phyloP scores from a whole-genome alignment of 2,329 filamentous ascomycete genomes.

The Pseudocercospora fijiensis region DNA sequence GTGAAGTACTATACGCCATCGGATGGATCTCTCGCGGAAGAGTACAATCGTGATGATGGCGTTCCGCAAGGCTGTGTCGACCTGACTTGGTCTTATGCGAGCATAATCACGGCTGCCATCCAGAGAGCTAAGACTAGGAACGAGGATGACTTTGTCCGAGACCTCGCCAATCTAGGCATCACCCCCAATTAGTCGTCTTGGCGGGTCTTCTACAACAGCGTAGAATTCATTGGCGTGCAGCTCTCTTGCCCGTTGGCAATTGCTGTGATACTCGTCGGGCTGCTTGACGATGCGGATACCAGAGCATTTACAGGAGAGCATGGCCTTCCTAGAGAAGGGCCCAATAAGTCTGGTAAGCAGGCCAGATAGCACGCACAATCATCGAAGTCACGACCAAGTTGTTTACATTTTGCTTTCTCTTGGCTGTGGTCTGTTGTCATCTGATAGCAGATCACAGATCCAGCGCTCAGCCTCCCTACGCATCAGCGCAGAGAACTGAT shows the following conservation, averaged over 20 bases:
- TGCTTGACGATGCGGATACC: not conserved
- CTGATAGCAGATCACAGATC: conserved; percentile 49
- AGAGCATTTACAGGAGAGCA: not conserved
- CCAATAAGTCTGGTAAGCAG: not conserved
- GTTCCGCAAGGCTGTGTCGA: conserved; percentile 33
- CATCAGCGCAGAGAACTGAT: conserved; percentile 69
- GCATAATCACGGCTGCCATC: conserved; percentile 35
- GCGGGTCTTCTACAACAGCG: not conserved
- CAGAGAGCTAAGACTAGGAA: conserved; percentile 30
- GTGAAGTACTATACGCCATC: conserved; percentile 37
- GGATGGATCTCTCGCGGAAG: conserved; percentile 33
- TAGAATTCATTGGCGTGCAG: not conserved
- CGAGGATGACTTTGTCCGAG: conserved; percentile 24
- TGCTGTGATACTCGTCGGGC: not conserved
- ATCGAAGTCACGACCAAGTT: too few species aligned
- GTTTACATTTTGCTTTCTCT: conserved; percentile 23
- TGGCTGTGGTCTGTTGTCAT: conserved; percentile 21
- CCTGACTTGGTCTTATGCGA: conserved; percentile 40
- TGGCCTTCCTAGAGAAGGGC: not conserved
- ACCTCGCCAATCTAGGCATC: conserved; percentile 30
- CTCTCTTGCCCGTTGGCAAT: not conserved
- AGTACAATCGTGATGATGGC: conserved; percentile 37
- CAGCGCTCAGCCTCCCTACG: conserved; percentile 64
- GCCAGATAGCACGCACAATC: not conserved
- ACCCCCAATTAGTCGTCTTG: conserved; percentile 10